These are phyloP conservation scores for Parathielavia appendiculata DNA, from an alignment of 495 filamentous ascomycete genomes.

Conservation along the genomic window DNA sequence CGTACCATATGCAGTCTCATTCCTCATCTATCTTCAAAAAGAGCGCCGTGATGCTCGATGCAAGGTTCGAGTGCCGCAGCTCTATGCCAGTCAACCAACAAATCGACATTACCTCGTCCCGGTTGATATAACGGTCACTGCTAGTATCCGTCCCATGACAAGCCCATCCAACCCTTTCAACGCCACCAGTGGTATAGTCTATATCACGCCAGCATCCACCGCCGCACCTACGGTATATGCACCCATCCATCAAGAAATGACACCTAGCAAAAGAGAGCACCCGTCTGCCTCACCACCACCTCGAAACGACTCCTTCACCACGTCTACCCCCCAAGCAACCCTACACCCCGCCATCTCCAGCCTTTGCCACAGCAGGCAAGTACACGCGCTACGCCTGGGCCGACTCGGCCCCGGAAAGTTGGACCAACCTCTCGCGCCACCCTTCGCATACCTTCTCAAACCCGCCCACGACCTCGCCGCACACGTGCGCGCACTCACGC, in stretches of 20 bases:
- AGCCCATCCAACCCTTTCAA: background rate
- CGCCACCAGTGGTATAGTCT: slow-evolving; percentile 3
- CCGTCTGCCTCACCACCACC: background rate
- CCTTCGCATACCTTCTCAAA: slow-evolving; percentile 79
- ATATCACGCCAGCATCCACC: background rate
- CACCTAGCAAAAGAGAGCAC: too few relatives aligned
- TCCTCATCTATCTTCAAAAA: background rate
- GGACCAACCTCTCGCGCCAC: slow-evolving; percentile 48
- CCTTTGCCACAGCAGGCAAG: background rate
- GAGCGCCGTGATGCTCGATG: background rate
- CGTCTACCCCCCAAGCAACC: background rate
- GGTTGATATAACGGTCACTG: background rate
- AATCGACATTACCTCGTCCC: background rate
- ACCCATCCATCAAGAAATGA: background rate
- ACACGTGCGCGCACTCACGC: slow-evolving; percentile 73
- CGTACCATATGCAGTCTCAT: background rate
- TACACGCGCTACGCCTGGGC: slow-evolving; percentile 2
- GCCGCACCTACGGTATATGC: background rate
- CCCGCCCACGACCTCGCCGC: slow-evolving; percentile 79
- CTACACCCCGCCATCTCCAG: background rate
- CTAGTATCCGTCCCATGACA: background rate
- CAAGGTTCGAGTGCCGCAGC: background rate
- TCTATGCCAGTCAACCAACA: background rate
- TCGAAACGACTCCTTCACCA: background rate
- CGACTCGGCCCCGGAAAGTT: slow-evolving; percentile 35